A percentile compares a stretch with the other conserved stretches of the same genome.
phyloP scores from a whole-genome alignment of 1,139 yeast species.

The Kodamaea derodonti region DNA sequence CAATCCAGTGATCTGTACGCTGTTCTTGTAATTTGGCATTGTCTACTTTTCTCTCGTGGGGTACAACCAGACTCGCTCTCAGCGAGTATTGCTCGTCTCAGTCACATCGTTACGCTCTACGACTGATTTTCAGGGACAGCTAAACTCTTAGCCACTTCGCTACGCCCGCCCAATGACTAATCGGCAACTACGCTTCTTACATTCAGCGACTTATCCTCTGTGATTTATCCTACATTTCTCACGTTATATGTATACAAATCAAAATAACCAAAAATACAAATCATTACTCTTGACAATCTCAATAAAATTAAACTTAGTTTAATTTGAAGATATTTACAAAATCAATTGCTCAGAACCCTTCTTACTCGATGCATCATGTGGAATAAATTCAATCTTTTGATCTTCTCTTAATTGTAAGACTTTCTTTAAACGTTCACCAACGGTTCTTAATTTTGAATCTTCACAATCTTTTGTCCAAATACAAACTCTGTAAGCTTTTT shows the following conservation, averaged over 20 bases:
- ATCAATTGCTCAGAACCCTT: slow-evolving; percentile 43
- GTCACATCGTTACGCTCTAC: no score
- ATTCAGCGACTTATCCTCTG: no score
- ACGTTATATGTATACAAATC: not conserved
- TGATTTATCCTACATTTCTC: no score
- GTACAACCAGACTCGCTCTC: no score
- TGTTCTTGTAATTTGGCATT: no score
- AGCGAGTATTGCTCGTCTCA: no score
- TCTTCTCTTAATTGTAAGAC: slow-evolving; percentile 65
- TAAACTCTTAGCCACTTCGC: no score
- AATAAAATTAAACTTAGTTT: not conserved
- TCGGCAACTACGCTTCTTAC: no score
- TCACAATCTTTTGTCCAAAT: slow-evolving; percentile 89
- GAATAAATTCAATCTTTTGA: slow-evolving; percentile 71
- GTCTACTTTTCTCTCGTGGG: no score
- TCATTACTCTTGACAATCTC: not conserved
- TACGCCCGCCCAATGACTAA: no score
- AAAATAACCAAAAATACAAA: not conserved
- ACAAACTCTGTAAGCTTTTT: slow-evolving; percentile 78
- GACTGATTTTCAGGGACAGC: no score
- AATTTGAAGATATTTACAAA: slow-evolving; percentile 19
- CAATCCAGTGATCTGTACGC: no score
- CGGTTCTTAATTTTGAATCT: slow-evolving; percentile 55
- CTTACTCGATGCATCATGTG: slow-evolving; percentile 54
- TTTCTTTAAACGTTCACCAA: slow-evolving; percentile 85